A percentile compares a stretch with the other conserved stretches of the same genome.
These are phyloP conservation scores for Candida sojae DNA, from an alignment of 1,139 yeast genomes.

Conservation along the genomic window DNA sequence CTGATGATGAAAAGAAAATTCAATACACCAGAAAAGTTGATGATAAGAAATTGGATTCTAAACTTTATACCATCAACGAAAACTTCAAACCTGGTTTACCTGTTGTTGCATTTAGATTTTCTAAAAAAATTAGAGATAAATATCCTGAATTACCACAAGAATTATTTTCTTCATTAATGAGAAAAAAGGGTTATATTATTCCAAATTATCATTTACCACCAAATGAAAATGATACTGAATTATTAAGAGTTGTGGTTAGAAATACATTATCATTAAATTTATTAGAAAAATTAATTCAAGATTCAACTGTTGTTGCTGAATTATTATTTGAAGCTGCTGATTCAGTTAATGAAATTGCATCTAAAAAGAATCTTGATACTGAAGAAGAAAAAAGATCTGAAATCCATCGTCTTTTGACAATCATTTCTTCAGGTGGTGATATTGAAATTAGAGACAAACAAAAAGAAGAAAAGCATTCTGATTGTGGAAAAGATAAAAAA, in stretches of 20 bases:
- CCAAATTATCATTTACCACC: slow-evolving; percentile 91
- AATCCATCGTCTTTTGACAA: slow-evolving; percentile 35
- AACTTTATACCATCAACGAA: slow-evolving; percentile 26
- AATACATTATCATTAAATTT: slow-evolving; percentile 70
- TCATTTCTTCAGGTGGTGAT: slow-evolving; percentile 43
- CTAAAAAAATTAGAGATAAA: slow-evolving; percentile 53
- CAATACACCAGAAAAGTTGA: slow-evolving; percentile 21
- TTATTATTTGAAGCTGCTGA: slow-evolving; percentile 46
- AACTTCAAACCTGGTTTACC: slow-evolving; percentile 77
- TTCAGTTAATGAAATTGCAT: slow-evolving; percentile 25
- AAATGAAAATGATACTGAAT: slow-evolving; percentile 54
- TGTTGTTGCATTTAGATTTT: slow-evolving; percentile 81
- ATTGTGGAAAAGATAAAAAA: slow-evolving; percentile 33
- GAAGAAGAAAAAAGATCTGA: slow-evolving; percentile 22
- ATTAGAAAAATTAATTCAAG: slow-evolving; percentile 70
- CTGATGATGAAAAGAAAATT: slow-evolving; percentile 16
- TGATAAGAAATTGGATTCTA: slow-evolving; percentile 4
- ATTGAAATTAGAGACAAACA: slow-evolving; percentile 29
- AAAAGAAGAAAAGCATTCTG: slow-evolving; percentile 22
- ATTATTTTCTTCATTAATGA: slow-evolving; percentile 67
- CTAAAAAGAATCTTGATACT: slow-evolving; percentile 16
- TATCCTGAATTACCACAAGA: slow-evolving; percentile 89
- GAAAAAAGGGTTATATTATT: slow-evolving; percentile 83
- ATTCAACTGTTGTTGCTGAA: slow-evolving; percentile 58
- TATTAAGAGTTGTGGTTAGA: slow-evolving; percentile 83